Evolutionary conservation across 2,329 filamentous ascomycete genomes (phyloP), one percentile per base, ranked within the genome.

Genomic region (Exophiala phaeomuriformis): DNA sequence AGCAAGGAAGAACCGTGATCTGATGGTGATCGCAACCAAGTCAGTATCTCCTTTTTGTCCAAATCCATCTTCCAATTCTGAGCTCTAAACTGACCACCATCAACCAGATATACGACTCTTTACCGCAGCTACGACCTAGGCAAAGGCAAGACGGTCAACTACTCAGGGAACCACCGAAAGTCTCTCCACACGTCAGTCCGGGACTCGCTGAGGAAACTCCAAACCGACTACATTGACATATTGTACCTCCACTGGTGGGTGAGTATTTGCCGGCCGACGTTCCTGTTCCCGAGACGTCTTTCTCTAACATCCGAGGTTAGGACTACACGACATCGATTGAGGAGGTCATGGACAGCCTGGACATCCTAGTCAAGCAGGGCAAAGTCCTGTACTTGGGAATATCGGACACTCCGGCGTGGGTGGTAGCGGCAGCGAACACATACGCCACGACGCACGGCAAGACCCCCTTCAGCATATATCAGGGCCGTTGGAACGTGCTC

Each of bases 1-100:
- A 62, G 76, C 76, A 56, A 77, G 81, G 6, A 74, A 76, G n/a
- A 79, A 79, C 55, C 77, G 85, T 28, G 83, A 86, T 60, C 73
- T 85, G 64, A 79, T 88, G 68, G 83, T 88, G 10, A 72, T 88
- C 50, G 83, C 84, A 0, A 87, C 84, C 52, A 88, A 88, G 65
- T 86, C 19, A 19, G 19, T 19, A 19, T 19, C 19, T 19, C 19
- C 19, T 1, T 19, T 19, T 19, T 19, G 19, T 19, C 19, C 19
- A 19, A 19, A 19, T 19, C 19, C 19, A 19, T 19, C 19, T 19
- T 19, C 19, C 19, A 19, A 19, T 19, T 19, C 19, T 19, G 19
- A 19, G 33, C 33, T 35, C 6, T 6, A 6, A 10, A 35, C 33
- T 10, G 33, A 10, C 33, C 5, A 6, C 6, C 33, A 35, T 35